Evolutionary conservation across 225 moss, liverwort and hornwort species (phyloP).

Genomic region (Takakia lepidozioides): DNA sequence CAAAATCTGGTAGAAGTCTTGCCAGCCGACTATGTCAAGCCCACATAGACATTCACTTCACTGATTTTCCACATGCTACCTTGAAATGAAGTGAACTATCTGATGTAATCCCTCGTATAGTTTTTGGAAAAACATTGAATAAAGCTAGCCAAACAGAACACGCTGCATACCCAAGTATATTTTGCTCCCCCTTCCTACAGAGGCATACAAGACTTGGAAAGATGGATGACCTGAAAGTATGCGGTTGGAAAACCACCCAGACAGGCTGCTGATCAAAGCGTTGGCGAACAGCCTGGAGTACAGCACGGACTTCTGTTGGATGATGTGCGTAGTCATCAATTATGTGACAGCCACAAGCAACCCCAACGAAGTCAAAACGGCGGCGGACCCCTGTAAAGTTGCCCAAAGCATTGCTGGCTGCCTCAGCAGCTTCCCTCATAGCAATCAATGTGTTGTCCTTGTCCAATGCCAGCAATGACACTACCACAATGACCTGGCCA

Average conservation of each 20-base stretch:
- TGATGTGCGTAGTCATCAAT: conserved; percentile 96
- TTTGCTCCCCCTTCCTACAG: not conserved
- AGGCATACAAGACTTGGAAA: not conserved
- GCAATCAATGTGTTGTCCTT: conserved; percentile 24
- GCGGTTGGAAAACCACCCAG: conserved; percentile 98
- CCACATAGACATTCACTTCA: not conserved
- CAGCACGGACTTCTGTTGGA: conserved; percentile 92
- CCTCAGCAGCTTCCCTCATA: conserved; percentile 57
- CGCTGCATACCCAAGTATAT: too few relatives aligned
- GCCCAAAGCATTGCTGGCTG: conserved; percentile 49
- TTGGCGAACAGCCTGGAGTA: conserved; percentile 95
- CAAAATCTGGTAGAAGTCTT: conserved; percentile 74
- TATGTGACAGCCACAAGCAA: conserved; percentile 59
- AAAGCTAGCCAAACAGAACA: too few relatives aligned
- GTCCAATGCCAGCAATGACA: conserved; percentile 52
- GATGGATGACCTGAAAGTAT: conserved; percentile 65
- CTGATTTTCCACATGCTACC: too few relatives aligned
- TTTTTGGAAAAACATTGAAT: too few relatives aligned
- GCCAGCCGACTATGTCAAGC: conserved; percentile 63
- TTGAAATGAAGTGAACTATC: too few relatives aligned
- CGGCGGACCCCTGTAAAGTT: conserved; percentile 64
- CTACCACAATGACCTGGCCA: conserved; percentile 82
- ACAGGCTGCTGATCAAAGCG: conserved; percentile 82
- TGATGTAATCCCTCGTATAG: too few relatives aligned
- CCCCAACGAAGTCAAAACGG: conserved; percentile 83